Base-by-base conservation (phyloP, 345 rosid genomes). In the Sisymbrium altissimum region DNA sequence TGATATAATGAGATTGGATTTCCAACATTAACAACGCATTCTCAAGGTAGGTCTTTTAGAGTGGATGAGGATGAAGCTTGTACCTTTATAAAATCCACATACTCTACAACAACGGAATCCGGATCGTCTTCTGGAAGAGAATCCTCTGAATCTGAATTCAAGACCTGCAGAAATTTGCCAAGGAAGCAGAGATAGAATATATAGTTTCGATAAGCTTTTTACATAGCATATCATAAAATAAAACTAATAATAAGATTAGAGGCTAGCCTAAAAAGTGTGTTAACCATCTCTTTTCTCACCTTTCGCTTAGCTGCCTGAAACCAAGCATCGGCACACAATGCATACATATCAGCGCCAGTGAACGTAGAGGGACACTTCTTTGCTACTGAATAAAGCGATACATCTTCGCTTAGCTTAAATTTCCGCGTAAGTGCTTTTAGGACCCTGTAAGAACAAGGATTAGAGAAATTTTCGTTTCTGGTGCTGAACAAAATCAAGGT, bases 301-400 rank as follows among this genome's bases (percentile, higher is more conserved):
- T 86, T 87, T 45, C 89, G 84, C 81, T 91, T 91, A 80, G 97
- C 98, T 68, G 97, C 98, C 46, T 89, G 88, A 84, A 94, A 92
- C 99, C 99, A 94, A 77, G 99, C 99, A 85, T 94, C 99, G 3
- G 99, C 96, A 78, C 99, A 92, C 53, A 94, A 82, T 59, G 99
- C 99, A 52, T 94, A 94, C 97, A 89, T 88, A 81, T 94, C 99
- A 52, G 99, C 99, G 19, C 99, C 99, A 25, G 99, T 95, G 79
- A 95, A 92, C 78, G 83, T 95, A 39, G 85, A 81, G 29, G 98
- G 96, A 82, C 98, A 94, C 79, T 82, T 88, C 79, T 86, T 84
- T 55, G 98, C 98, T 61, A 89, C 84, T 21, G 87, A 80, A 73
- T 76, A 83, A 66, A 94, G 97, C 54, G 99, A 89, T 23, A 92